Evolutionary conservation across 73 alveolate species (phyloP).

Genomic region (Urostyla sp.): DNA sequence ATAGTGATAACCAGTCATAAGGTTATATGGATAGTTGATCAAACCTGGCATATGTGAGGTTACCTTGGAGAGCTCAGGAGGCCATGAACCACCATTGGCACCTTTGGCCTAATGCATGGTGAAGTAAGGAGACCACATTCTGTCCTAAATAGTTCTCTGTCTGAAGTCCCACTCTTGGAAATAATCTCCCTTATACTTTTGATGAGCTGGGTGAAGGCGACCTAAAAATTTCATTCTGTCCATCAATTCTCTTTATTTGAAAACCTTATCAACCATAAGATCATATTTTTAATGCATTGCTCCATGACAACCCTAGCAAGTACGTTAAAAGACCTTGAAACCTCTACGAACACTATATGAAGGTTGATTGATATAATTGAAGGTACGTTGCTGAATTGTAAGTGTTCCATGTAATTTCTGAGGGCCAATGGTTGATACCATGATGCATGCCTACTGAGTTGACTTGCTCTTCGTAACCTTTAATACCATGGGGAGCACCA

Average conservation of each 20-base stretch:
- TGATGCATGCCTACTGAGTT: slow-evolving; percentile 91
- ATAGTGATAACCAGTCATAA: slow-evolving; percentile 94
- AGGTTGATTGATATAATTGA: no score
- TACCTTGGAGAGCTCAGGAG: slow-evolving; percentile 91
- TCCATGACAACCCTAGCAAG: slow-evolving; percentile 95
- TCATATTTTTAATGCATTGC: slow-evolving; percentile 92
- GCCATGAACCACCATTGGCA: slow-evolving; percentile 96
- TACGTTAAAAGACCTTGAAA: slow-evolving; percentile 89
- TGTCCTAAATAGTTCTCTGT: slow-evolving; percentile 90
- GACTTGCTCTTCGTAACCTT: slow-evolving; percentile 96
- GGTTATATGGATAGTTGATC: slow-evolving; percentile 86
- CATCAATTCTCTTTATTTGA: slow-evolving; percentile 90
- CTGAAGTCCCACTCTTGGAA: slow-evolving; percentile 96
- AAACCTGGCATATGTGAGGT: slow-evolving; percentile 89
- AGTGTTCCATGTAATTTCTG: slow-evolving; percentile 87
- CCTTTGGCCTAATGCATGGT: slow-evolving; percentile 93
- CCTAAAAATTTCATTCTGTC: slow-evolving; percentile 83
- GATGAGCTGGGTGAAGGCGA: slow-evolving; percentile 91
- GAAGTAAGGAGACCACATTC: slow-evolving; percentile 94
- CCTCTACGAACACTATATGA: slow-evolving; percentile 87
- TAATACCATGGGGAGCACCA: slow-evolving; percentile 94
- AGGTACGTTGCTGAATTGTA: slow-evolving; percentile 83
- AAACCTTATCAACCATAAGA: slow-evolving; percentile 89
- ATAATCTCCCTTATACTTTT: slow-evolving; percentile 89
- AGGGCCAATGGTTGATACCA: slow-evolving; percentile 94